Percentiles rank a stretch among this genome's conserved stretches.
These are phyloP conservation scores for Stentor coeruleus DNA, from an alignment of 73 alveolate genomes.

Conservation along the genomic window DNA sequence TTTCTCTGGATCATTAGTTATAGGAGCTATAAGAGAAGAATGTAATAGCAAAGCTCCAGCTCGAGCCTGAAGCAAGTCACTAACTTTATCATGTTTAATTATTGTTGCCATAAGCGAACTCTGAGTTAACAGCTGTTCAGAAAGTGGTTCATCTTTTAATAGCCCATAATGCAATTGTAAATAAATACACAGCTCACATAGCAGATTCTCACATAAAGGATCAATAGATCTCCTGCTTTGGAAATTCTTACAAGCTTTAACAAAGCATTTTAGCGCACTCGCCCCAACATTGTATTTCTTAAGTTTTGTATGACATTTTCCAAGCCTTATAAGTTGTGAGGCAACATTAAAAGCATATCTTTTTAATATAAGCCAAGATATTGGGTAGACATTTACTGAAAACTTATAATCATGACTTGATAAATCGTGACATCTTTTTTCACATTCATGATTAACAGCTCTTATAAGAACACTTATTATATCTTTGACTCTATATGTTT, in stretches of 20 bases:
- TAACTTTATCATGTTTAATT: neutral
- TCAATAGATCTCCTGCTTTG: neutral
- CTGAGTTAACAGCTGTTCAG: neutral
- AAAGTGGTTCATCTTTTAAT: neutral
- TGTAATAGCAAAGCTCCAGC: constrained; percentile 23
- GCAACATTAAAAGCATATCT: constrained; percentile 11
- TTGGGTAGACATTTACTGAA: neutral
- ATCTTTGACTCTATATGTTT: constrained; percentile 7
- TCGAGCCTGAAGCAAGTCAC: constrained; percentile 8
- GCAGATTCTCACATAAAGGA: constrained; percentile 11
- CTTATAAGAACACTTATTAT: neutral
- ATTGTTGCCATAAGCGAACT: neutral
- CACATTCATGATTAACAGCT: constrained; percentile 18
- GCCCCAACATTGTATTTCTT: constrained; percentile 8
- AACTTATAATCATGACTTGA: constrained; percentile 5
- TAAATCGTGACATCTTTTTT: neutral
- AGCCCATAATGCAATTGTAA: constrained; percentile 20
- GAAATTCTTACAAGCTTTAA: neutral
- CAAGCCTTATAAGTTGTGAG: constrained; percentile 9
- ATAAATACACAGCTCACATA: constrained; percentile 18
- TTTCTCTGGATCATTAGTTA: neutral
- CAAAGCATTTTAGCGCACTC: neutral
- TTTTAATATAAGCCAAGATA: neutral
- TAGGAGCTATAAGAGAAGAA: neutral
- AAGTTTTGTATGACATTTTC: constrained; percentile 3